A percentile compares a stretch with the other conserved stretches of the same genome.
Evolutionary conservation across 2,329 filamentous ascomycete genomes (phyloP).

Genomic region (Cytospora schulzeri): DNA sequence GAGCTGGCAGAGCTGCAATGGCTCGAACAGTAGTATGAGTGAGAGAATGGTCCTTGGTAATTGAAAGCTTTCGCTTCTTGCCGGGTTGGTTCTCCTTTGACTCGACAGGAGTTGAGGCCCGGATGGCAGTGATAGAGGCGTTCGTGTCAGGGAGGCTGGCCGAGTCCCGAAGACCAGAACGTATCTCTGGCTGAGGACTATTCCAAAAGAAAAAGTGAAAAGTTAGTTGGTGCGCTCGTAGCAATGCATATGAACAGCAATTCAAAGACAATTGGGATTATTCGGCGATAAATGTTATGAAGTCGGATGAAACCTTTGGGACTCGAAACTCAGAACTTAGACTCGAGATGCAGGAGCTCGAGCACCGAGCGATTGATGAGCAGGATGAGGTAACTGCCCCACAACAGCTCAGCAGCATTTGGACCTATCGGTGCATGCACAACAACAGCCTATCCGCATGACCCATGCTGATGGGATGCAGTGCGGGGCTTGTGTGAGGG

Average conservation of each 20-base stretch:
- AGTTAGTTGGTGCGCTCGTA: conserved; percentile 13
- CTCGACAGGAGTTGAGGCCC: background rate
- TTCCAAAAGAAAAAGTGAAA: conserved; percentile 2
- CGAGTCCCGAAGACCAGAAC: background rate
- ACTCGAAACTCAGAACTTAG: background rate
- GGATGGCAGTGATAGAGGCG: background rate
- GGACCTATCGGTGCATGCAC: background rate
- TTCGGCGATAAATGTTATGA: background rate
- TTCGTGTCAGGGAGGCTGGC: background rate
- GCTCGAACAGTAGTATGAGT: background rate
- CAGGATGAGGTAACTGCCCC: conserved; percentile 10
- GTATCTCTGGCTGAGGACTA: background rate
- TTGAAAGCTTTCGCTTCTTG: background rate
- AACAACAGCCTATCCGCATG: no score
- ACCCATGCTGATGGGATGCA: background rate
- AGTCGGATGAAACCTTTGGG: background rate
- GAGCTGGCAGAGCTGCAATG: background rate
- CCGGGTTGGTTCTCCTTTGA: background rate
- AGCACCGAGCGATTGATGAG: background rate
- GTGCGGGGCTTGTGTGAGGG: conserved; percentile 12
- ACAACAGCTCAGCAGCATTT: conserved; percentile 10
- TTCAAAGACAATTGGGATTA: background rate
- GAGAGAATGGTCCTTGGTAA: background rate
- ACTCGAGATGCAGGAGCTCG: background rate
- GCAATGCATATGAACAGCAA: background rate